Base-by-base conservation (phyloP, 805 yeast species). In the Candida hungchunana region DNA sequence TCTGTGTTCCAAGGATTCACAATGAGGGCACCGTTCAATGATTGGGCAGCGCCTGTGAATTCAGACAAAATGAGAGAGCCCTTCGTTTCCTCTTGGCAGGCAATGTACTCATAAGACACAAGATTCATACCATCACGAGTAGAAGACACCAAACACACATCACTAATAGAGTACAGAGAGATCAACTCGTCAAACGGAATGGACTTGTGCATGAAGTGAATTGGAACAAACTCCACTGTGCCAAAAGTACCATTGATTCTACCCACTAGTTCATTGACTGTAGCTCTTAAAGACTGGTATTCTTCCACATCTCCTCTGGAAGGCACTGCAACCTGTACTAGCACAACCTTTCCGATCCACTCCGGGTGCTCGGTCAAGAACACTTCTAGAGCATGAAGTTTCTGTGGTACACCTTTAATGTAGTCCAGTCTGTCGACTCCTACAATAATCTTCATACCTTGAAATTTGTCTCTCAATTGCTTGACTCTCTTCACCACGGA, bases 31-130 rank as follows among this genome's bases (percentile, higher is more conserved):
- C 99, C 99, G 55, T 93, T 90, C 45, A 93, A 67, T 1, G 95
- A 83, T 63, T 93, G 99, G 1, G 98, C 97, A n/a, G 98, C 98
- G 32, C 99, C 99, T 0, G 98, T 93, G 64, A 93, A 93, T 63
- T 93, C 99, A 27, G 95, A 82, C 44, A 93, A 60, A 32, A 93
- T 84, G 48, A 93, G 69, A 4, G 88, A 78, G 7, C 99, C 99
- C 44, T 87, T 79, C 43, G 78, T 78, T 31, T 80, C 79, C 44
- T 79, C 74, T 62, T 93, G 98, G 56, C 97, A 90, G 1, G 97
- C 97, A 51, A 93, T 87, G 61, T 93, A 93, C 63, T 93, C 99
- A 59, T 87, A 94, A 35, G 90, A 77, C 29, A 94, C 98, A 53
- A 93, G 73, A 58, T 93, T 93, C 99, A 93, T 93, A 51, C 99